These are phyloP conservation scores for Didymella sp. DNA, from an alignment of 2,329 filamentous ascomycete genomes.

Conservation along the genomic window DNA sequence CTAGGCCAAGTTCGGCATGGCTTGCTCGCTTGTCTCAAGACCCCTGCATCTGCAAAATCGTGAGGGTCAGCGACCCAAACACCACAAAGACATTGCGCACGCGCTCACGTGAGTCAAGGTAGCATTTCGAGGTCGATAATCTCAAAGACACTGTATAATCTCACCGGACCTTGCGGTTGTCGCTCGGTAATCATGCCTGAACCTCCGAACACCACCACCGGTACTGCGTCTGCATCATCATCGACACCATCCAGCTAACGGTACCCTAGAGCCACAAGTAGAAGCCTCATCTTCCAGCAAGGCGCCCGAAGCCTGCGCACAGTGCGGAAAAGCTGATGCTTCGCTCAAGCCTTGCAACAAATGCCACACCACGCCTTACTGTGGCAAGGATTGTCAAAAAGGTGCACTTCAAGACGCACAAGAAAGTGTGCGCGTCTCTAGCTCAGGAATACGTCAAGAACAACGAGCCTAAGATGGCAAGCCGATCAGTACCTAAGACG, in stretches of 20 bases:
- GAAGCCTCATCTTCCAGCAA: slow-evolving; percentile 9
- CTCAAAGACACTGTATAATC: background rate
- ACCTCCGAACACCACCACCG: background rate
- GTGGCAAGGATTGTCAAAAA: slow-evolving; percentile 52
- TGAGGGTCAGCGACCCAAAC: background rate
- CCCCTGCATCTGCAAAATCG: slow-evolving; percentile 17
- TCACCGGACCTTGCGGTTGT: background rate
- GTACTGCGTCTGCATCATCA: background rate
- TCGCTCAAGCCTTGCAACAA: slow-evolving; percentile 49
- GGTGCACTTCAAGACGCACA: slow-evolving; percentile 50
- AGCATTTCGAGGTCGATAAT: background rate
- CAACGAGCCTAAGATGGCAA: slow-evolving; percentile 51
- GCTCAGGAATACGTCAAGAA: slow-evolving; percentile 50
- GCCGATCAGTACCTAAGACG: slow-evolving; percentile 39
- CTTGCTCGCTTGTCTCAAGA: background rate
- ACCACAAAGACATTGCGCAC: background rate
- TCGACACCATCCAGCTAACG: background rate
- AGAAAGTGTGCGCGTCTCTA: slow-evolving; percentile 49
- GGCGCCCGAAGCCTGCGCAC: slow-evolving; percentile 31
- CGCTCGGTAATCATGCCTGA: slow-evolving; percentile 8
- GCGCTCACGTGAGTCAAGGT: slow-evolving; percentile 9
- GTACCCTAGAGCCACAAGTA: background rate
- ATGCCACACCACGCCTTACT: slow-evolving; percentile 51
- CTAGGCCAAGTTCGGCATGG: background rate
- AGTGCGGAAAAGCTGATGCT: slow-evolving; percentile 30